Evolutionary conservation across 2,329 filamentous ascomycete species (phyloP), one percentile per base, ranked within the genome.

Genomic region (Macrophomina tecta): DNA sequence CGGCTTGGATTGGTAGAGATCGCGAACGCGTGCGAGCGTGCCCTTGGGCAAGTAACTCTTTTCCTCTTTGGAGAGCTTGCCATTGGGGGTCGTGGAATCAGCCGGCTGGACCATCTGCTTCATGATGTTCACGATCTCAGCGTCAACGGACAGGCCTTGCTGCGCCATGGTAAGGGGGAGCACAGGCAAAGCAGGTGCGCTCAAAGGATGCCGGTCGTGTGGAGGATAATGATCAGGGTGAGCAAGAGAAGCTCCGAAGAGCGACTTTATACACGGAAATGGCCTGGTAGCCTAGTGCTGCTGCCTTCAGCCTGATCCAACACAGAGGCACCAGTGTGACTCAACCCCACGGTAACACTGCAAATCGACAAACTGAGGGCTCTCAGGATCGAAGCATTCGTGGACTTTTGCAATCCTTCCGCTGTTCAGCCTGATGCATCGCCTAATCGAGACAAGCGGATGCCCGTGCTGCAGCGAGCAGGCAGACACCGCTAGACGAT

Each of bases 1-100:
- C 12, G 63, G 67, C 48, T 66, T 60, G 23, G 45, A 52, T 38
- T 68, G 51, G 42, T 68, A 68, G 2, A 66, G 49, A 32, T 65
- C 65, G 5, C 67, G 53, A 32, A 63, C 18, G n/a, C 32, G 28
- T 14, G 63, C 53, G 7, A 62, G 45, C 9, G 61, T 68, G 34
- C 67, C 64, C 8, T 48, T 16, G 36, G 55, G 53, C 12, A 58
- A 36, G 28, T 63, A 58, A n/a, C 58, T 18, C 4, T n/a, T 40
- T 9, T 65, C 38, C 48, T 46, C 9, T 40, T 46, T 48, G 14
- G 30, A 28, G n/a, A 48, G 28, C 16, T 49, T 36, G n/a, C 12
- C 9, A 12, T 61, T 23, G 12, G 36, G 34, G 5, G 16, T 16
- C 34, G 30, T 53, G 51, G 30, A 14, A 34, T 12, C 23, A 12